Evolutionary conservation across 2,329 filamentous ascomycete genomes (phyloP).

Genomic region (Knufia fluminis): DNA sequence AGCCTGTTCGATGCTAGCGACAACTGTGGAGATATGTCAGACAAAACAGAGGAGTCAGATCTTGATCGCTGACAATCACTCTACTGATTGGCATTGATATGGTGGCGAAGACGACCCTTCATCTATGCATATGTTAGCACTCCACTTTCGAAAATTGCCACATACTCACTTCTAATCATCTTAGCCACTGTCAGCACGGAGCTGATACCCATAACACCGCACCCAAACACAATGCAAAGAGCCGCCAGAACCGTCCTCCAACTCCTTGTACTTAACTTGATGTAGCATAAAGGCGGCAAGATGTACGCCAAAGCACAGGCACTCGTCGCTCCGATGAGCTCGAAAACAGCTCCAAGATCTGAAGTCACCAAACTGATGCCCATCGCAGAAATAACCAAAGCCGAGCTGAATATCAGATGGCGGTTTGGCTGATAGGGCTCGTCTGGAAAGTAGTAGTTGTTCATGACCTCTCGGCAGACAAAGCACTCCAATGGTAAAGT

Average conservation of each 20-base stretch:
- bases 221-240: conserved; percentile 68
- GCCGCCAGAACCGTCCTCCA: conserved; percentile 64
- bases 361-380: conserved; percentile 73
- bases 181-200: conserved; percentile 63
- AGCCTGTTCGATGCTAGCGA: too few relatives aligned
- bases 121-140: too few relatives aligned
- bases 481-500: conserved; percentile 94
- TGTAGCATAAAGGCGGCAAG: conserved; percentile 85
- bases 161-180: conserved; percentile 38
- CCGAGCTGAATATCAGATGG: conserved; percentile 78
- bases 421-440: conserved; percentile 73
- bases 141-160: too few relatives aligned
- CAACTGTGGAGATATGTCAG: too few relatives aligned
- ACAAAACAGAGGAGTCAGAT: too few relatives aligned
- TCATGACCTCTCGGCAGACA: conserved; percentile 93
- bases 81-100: too few relatives aligned
- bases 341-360: conserved; percentile 88
- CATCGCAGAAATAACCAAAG: conserved; percentile 72
- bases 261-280: conserved; percentile 65
- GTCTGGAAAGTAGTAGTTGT: conserved; percentile 66
- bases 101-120: too few relatives aligned
- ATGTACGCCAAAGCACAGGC: conserved; percentile 94
- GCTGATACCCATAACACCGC: conserved; percentile 70
- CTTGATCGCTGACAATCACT: too few relatives aligned
- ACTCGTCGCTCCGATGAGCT: conserved; percentile 89